Conservation (phyloP, 768 basidiomycete genomes). For the Pulveroboletus sp. region DNA sequence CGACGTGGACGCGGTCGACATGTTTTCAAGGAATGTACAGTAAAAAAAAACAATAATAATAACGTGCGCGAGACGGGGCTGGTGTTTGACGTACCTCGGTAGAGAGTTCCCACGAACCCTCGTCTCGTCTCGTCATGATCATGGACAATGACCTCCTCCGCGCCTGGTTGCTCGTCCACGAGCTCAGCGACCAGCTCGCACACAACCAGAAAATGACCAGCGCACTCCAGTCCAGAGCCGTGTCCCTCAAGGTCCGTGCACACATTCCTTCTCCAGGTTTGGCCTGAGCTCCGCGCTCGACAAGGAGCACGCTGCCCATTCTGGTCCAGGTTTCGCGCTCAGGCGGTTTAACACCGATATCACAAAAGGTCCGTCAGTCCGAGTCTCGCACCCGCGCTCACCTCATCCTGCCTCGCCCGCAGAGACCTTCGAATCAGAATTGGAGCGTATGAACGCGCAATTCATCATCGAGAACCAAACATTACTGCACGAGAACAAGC, state of each 20-base stretch:
- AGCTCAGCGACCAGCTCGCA: conserved; percentile 79
- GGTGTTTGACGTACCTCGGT: background rate
- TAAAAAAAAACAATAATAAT: conserved; percentile 1
- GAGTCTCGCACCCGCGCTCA: background rate
- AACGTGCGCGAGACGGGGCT: too few relatives aligned
- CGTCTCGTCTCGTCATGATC: conserved; percentile 22
- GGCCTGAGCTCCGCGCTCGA: conserved; percentile 8
- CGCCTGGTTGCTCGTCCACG: conserved; percentile 77
- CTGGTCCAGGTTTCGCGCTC: conserved; percentile 72
- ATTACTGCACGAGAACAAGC: conserved; percentile 92
- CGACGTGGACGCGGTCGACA: conserved; percentile 67
- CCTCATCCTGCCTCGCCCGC: conserved; percentile 15
- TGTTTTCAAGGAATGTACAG: conserved; percentile 31
- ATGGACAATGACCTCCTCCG: conserved; percentile 73
- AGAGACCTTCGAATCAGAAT: conserved; percentile 92
- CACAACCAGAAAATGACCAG: conserved; percentile 76
- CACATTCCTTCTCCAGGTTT: conserved; percentile 3
- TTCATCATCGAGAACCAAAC: conserved; percentile 93
- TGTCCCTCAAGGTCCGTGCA: conserved; percentile 64
- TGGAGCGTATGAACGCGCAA: conserved; percentile 87
- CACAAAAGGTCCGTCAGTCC: conserved; percentile 57
- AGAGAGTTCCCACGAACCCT: too few relatives aligned
- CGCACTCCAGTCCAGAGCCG: conserved; percentile 66
- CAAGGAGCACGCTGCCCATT: conserved; percentile 73
- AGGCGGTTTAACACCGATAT: conserved; percentile 87